Conservation (phyloP, 202 grass and related monocot species). For the Digitaria exilis region DNA sequence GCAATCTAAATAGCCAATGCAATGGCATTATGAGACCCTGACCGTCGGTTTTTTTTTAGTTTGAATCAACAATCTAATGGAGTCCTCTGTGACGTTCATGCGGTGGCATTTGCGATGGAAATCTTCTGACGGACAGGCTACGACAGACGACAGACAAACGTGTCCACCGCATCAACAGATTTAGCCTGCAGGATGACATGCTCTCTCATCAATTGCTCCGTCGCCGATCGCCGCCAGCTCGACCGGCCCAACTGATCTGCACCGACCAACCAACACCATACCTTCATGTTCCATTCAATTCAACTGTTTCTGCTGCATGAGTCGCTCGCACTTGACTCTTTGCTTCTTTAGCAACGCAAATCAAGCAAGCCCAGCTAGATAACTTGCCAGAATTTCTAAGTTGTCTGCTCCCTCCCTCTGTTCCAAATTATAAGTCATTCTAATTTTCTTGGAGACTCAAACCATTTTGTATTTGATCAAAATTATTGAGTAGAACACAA, state of each 20-base stretch:
- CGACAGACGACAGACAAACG: not conserved
- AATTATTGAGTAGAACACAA: too few relatives aligned
- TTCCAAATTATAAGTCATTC: too few relatives aligned
- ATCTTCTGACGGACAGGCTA: not conserved
- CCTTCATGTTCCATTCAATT: not conserved
- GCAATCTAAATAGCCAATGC: not conserved
- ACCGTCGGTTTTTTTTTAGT: too few relatives aligned
- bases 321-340: not conserved
- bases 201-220: not conserved
- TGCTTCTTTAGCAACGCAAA: not conserved
- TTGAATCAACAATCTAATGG: too few relatives aligned
- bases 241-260: not conserved
- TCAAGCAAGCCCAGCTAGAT: not conserved
- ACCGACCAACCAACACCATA: constrained; percentile 4
- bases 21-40: not conserved
- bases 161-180: not conserved
- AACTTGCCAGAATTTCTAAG: not conserved
- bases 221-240: not conserved
- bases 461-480: too few relatives aligned
- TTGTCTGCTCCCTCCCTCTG: too few relatives aligned
- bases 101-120: not conserved
- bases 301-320: not conserved
- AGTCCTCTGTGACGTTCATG: not conserved
- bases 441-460: too few relatives aligned
- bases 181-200: not conserved